Evolutionary conservation across 305 asterid genomes (phyloP), one percentile per base, ranked within the genome.

Genomic region (Solanum hybrid): DNA sequence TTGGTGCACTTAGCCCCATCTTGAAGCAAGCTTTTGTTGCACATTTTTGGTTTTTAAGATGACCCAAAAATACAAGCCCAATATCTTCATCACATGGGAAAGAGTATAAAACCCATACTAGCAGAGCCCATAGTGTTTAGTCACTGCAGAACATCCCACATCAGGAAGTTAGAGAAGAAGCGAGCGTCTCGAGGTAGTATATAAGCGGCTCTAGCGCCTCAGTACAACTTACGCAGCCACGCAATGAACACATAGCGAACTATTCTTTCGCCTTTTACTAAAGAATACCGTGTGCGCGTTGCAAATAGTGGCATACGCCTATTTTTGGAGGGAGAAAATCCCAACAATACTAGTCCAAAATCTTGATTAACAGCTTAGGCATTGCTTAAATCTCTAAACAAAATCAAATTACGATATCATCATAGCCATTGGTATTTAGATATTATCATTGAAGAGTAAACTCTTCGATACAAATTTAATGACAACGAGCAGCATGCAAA

Each of bases 251-350:
- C 92, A 91, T 6, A 88, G 92, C 91, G 91, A 91, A 91, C 92
- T 92, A 93, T 92, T 91, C 93, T 91, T 93, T 92, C 92, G 92
- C 94, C 92, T 92, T 92, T 89, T 92, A 92, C 93, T 92, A 91
- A 92, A 92, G 93, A 92, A 91, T 91, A 91, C 85, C 91, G 91
- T 91, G 94, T 91, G 90, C 4, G 0, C 45, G 13, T 5, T 38
- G 90, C 89, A 89, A 22, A 12, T 32, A 87, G 93, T 89, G 91
- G 90, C 91, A 91, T 92, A 91, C 89, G 77, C 91, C 34, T 0
- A 60, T 92, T 90, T 91, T 86, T 91, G 78, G 77, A 89, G 91
- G 92, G 93, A 5, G 42, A 5, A n/a, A 37, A 78, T 1, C 60
- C 12, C 22, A 78, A 78, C 60, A 78, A 37, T 6, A 1, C 56